These are phyloP conservation scores for Tuber magnatum DNA, from an alignment of 495 filamentous ascomycete species.

Conservation along the genomic window DNA sequence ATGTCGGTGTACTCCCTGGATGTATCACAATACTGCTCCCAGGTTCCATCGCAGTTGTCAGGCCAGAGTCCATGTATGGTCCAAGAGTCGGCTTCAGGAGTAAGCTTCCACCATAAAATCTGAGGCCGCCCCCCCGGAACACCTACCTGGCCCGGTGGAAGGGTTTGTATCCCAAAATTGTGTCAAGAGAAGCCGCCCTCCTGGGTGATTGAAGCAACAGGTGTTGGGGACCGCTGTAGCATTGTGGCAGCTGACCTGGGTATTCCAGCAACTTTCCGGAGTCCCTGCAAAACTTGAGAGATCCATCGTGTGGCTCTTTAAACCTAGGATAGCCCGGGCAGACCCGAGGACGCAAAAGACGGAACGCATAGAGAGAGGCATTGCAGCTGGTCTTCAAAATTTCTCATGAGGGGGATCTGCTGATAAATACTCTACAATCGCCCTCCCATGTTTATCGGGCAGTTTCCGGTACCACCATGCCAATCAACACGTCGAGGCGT, in stretches of 20 bases:
- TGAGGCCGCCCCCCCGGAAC: not conserved
- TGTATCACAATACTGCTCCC: slow-evolving; percentile 64
- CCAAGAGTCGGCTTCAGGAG: slow-evolving; percentile 59
- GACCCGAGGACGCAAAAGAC: not conserved
- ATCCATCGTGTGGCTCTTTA: not conserved
- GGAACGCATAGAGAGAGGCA: not conserved
- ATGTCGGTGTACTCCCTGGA: slow-evolving; percentile 65
- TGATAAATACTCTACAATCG: not conserved
- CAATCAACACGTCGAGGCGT: not conserved
- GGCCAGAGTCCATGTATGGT: slow-evolving; percentile 90
- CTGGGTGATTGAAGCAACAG: slow-evolving; percentile 79
- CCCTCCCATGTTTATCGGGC: not conserved
- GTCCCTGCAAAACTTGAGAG: slow-evolving; percentile 10
- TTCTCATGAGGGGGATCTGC: not conserved
- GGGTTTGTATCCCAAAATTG: slow-evolving; percentile 81
- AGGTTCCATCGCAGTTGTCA: slow-evolving; percentile 79
- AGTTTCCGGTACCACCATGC: not conserved
- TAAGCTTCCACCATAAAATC: not conserved
- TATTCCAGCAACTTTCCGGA: slow-evolving; percentile 14
- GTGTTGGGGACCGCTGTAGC: slow-evolving; percentile 44
- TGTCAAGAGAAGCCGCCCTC: slow-evolving; percentile 69
- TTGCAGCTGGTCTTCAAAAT: not conserved
- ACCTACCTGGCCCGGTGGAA: slow-evolving; percentile 48
- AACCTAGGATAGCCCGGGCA: not conserved
- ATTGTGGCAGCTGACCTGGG: slow-evolving; percentile 18